A percentile compares a stretch with the other conserved stretches of the same genome.
phyloP scores from a whole-genome alignment of 768 basidiomycete species.

The Phylloporus sp. region DNA sequence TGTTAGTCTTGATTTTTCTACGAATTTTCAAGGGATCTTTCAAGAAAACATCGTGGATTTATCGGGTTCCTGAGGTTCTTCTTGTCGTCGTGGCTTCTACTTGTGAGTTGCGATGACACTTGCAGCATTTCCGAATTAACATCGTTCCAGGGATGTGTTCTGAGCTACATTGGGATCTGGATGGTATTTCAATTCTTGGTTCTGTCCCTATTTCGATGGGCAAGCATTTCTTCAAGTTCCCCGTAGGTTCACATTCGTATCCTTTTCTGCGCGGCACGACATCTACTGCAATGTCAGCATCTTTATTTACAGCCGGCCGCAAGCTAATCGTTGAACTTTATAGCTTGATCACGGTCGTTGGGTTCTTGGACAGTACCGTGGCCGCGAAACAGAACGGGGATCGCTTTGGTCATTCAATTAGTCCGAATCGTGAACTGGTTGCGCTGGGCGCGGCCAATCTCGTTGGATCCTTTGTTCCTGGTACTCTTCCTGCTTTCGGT shows the following conservation, averaged over 20 bases:
- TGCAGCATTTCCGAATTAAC: neutral
- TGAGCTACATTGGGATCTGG: constrained; percentile 64
- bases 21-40: constrained; percentile 55
- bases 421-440: constrained; percentile 92
- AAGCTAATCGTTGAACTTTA: neutral
- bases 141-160: constrained; percentile 56
- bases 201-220: constrained; percentile 61
- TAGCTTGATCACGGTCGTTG: constrained; percentile 76
- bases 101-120: constrained; percentile 40
- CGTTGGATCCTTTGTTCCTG: constrained; percentile 73
- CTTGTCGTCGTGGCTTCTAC: constrained; percentile 82
- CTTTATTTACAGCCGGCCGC: neutral
- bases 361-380: constrained; percentile 92
- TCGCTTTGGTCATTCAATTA: constrained; percentile 82
- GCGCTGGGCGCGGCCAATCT: constrained; percentile 84
- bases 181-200: constrained; percentile 83
- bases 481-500: constrained; percentile 88
- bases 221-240: constrained; percentile 64
- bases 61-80: constrained; percentile 86
- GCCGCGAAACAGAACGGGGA: constrained; percentile 90
- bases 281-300: constrained; percentile 67
- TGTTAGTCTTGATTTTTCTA: constrained; percentile 59
- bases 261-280: constrained; percentile 74
- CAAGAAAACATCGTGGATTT: constrained; percentile 63
- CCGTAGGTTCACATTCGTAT: constrained; percentile 54